Conservation (phyloP, 192 early-diverging fungal species). For the Coemansia sp. region DNA sequence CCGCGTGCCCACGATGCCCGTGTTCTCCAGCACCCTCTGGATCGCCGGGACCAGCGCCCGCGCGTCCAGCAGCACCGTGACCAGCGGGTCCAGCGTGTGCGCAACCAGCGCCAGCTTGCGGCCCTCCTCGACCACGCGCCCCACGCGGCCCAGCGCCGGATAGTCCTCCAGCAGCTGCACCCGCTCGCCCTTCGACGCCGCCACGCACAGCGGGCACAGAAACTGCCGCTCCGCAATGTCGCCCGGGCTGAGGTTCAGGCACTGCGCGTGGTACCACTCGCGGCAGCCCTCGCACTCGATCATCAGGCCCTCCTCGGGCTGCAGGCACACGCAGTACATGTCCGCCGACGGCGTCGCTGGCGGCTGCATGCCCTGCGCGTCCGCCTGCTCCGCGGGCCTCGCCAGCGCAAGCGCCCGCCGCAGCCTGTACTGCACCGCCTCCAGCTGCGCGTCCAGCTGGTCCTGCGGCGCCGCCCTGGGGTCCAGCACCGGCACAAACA, state of each 20-base stretch:
- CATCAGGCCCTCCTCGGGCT: constrained; percentile 62
- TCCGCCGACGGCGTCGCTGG: not conserved
- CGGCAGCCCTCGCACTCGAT: constrained; percentile 65
- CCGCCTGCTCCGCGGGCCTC: not conserved
- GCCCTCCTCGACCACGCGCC: constrained; percentile 40
- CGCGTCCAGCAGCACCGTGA: constrained; percentile 48
- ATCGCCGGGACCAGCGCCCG: constrained; percentile 10
- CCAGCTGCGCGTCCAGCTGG: constrained; percentile 11
- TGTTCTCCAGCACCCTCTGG: constrained; percentile 2
- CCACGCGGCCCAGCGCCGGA: constrained; percentile 40
- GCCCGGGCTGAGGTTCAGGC: constrained; percentile 51
- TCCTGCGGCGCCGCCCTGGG: constrained; percentile 1
- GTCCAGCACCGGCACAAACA: constrained; percentile 15
- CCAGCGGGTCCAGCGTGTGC: constrained; percentile 48
- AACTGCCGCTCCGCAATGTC: constrained; percentile 53
- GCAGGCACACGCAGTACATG: constrained; percentile 65
- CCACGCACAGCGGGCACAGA: constrained; percentile 60
- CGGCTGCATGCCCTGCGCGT: not conserved
- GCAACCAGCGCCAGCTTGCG: constrained; percentile 48
- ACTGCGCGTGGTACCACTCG: constrained; percentile 65
- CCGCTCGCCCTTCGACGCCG: constrained; percentile 9
- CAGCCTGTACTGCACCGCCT: constrained; percentile 16
- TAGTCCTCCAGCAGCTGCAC: constrained; percentile 14
- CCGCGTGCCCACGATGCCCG: not conserved
- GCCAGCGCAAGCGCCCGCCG: constrained; percentile 10